Conservation (phyloP, 139 green algal genomes). For the Coelastrella sp. region DNA sequence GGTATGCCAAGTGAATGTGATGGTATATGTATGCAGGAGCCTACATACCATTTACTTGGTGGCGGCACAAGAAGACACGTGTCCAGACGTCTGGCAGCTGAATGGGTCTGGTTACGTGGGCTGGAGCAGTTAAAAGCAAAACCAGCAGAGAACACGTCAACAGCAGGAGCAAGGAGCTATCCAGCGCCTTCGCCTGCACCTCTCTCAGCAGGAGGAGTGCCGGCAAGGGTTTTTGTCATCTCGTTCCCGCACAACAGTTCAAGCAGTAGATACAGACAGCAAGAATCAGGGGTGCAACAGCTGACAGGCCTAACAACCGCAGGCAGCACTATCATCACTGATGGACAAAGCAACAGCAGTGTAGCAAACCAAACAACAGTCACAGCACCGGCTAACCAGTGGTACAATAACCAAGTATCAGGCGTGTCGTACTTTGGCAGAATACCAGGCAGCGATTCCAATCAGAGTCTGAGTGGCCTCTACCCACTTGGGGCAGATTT, state of each 20-base stretch:
- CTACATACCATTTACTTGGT: too few relatives aligned
- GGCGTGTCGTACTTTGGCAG: neutral
- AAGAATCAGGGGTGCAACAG: neutral
- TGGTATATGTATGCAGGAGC: too few relatives aligned
- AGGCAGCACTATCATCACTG: conserved; percentile 1
- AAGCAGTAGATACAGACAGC: neutral
- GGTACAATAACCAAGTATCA: conserved; percentile 25
- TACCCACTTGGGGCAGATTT: neutral
- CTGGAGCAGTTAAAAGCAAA: neutral
- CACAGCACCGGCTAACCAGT: neutral
- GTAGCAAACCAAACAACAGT: neutral
- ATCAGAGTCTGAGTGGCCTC: neutral
- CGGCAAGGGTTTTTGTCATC: neutral
- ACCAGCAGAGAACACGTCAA: neutral
- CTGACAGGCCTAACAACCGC: neutral
- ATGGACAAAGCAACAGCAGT: neutral
- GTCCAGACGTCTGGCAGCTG: neutral
- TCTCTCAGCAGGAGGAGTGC: neutral
- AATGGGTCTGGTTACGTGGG: too few relatives aligned
- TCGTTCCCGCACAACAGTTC: neutral
- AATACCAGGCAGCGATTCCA: neutral
- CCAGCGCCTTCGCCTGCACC: neutral
- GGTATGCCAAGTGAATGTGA: too few relatives aligned
- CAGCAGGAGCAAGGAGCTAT: neutral
- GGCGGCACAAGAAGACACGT: too few relatives aligned